A percentile compares a stretch with the other conserved stretches of the same genome.
These are phyloP conservation scores for Kregervanrija delftensis DNA, from an alignment of 805 yeast species.

Conservation along the genomic window DNA sequence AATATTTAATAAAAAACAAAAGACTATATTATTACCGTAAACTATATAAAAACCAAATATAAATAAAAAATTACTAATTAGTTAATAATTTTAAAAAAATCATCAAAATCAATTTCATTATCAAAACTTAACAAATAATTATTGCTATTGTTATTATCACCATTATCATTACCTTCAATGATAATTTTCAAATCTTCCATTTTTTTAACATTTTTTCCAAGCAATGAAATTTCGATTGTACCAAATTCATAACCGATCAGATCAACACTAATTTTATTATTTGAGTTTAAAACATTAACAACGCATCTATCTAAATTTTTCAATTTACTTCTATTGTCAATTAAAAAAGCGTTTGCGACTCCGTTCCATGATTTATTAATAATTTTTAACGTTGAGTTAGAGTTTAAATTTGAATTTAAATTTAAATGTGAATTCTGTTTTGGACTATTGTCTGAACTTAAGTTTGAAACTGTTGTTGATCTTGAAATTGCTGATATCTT, in stretches of 20 bases:
- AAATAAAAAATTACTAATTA: not conserved
- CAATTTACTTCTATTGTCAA: conserved; percentile 3
- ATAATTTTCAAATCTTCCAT: conserved; percentile 2
- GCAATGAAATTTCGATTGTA: conserved; percentile 4
- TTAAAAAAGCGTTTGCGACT: not conserved
- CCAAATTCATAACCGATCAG: conserved; percentile 14
- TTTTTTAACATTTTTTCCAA: not conserved
- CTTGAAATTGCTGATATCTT: not conserved
- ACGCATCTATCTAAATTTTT: conserved; percentile 12
- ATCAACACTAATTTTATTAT: conserved; percentile 1
- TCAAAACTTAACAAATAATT: conserved; percentile 9
- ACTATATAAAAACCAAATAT: not conserved
- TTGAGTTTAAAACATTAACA: conserved; percentile 1
- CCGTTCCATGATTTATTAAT: conserved; percentile 4
- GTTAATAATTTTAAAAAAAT: no score
- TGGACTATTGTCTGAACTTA: not conserved
- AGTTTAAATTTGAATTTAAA: not conserved
- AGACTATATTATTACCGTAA: not conserved
- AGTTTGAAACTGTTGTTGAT: not conserved
- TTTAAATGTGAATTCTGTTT: no score
- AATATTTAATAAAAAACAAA: not conserved
- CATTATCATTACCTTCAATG: not conserved
- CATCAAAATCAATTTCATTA: no score
- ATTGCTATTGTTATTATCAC: no score
- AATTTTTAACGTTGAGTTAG: not conserved